Base-by-base conservation (phyloP, 192 early-diverging fungal species). In the Gonapodya sp. region DNA sequence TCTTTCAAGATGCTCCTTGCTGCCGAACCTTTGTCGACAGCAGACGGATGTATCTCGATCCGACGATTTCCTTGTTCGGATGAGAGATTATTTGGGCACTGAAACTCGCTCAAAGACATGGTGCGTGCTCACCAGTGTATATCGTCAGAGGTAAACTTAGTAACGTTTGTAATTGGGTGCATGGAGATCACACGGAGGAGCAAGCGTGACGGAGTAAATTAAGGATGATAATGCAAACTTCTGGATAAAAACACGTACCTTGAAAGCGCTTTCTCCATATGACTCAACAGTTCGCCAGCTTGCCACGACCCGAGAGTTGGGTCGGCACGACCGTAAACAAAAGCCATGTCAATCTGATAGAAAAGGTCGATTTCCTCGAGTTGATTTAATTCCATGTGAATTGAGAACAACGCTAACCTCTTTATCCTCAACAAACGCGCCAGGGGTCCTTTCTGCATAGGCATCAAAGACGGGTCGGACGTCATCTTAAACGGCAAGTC, bases 61-160 rank as follows among this genome's bases (percentile, higher is more conserved):
- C 97, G 98, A 86, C 96, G 97, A 86, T 96, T 96, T 75, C 97
- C 98, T n/a, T 94, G 86, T n/a, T n/a, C n/a, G n/a, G n/a, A n/a
- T n/a, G n/a, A n/a, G n/a, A n/a, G n/a, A n/a, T n/a, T n/a, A n/a
- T n/a, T n/a, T n/a, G n/a, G n/a, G n/a, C n/a, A n/a, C n/a, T n/a
- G n/a, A n/a, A n/a, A n/a, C n/a, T n/a, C n/a, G n/a, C n/a, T n/a
- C n/a, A n/a, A n/a, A n/a, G n/a, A n/a, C 46, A 24, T 24, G 24
- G 8, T 64, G 46, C 8, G 24, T 64, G 46, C 46, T 24, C 46
- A 64, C 46, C 46, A 64, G 46, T 64, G 24, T 64, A 64, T 64
- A 64, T 64, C 46, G 46, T 64, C 24, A 64, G 8, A 64, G 46
- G 46, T 24, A 64, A 8, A 24, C 8, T n/a, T n/a, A n/a, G n/a